Conservation (phyloP, 108 stramenopile genomes). For the Poteriospumella lacustris region DNA sequence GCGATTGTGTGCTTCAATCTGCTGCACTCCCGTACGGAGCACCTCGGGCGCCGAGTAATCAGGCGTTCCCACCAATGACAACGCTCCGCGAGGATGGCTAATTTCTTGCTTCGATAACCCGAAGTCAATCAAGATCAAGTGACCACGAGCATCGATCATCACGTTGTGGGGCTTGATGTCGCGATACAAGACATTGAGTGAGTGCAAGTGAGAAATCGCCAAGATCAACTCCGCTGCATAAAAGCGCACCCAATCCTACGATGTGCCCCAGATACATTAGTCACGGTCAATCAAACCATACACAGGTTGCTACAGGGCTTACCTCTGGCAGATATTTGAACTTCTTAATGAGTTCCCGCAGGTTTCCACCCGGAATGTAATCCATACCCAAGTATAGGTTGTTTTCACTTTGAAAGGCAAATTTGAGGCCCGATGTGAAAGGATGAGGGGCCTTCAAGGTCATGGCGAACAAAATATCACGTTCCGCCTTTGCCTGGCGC, state of each 20-base stretch:
- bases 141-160: conserved; percentile 26
- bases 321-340: conserved; percentile 28
- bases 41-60: conserved; percentile 30
- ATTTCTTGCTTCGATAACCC: conserved; percentile 27
- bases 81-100: conserved; percentile 22
- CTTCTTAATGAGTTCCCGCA: conserved; percentile 12
- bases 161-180: conserved; percentile 30
- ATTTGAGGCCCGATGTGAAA: conserved; percentile 26
- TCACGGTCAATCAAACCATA: no score
- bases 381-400: conserved; percentile 30
- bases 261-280: no score
- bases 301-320: neutral
- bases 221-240: conserved; percentile 28
- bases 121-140: conserved; percentile 23
- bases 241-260: conserved; percentile 27
- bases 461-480: conserved; percentile 28
- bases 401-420: conserved; percentile 33
- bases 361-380: conserved; percentile 22
- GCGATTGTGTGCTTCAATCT: conserved; percentile 21
- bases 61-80: conserved; percentile 24
- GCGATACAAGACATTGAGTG: conserved; percentile 18
- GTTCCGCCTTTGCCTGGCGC: conserved; percentile 23
- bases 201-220: conserved; percentile 26
- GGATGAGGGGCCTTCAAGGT: conserved; percentile 17
- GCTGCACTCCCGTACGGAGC: neutral